Evolutionary conservation across 2,329 filamentous ascomycete species (phyloP).

Genomic region (Penicillium freii): DNA sequence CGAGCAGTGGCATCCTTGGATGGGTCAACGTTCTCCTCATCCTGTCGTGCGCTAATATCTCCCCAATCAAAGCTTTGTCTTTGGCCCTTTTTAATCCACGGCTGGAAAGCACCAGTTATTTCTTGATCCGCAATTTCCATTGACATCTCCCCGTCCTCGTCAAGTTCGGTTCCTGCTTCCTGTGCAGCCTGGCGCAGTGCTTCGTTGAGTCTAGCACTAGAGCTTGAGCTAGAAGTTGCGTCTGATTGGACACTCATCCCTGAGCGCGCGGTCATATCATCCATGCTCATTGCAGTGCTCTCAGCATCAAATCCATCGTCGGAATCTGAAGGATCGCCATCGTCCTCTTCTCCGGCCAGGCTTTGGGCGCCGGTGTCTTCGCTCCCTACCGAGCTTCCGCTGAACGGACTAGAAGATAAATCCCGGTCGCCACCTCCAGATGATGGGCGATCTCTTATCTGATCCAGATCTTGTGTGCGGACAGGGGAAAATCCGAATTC

Average conservation of each 20-base stretch:
- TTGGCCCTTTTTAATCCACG: slow-evolving; percentile 48
- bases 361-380: slow-evolving; percentile 45
- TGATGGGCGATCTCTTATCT: slow-evolving; percentile 48
- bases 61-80: slow-evolving; percentile 44
- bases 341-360: slow-evolving; percentile 42
- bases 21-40: slow-evolving; percentile 48
- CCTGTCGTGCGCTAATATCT: slow-evolving; percentile 42
- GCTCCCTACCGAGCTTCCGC: slow-evolving; percentile 54
- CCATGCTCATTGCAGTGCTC: slow-evolving; percentile 78
- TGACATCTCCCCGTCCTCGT: slow-evolving; percentile 67
- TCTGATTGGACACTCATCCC: slow-evolving; percentile 60
- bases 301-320: slow-evolving; percentile 57
- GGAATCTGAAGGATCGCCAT: slow-evolving; percentile 48
- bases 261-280: slow-evolving; percentile 71
- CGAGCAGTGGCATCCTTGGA: slow-evolving; percentile 21
- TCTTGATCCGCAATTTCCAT: slow-evolving; percentile 72
- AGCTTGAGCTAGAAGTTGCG: slow-evolving; percentile 56
- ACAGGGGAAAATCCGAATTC: slow-evolving; percentile 60
- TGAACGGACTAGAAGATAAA: slow-evolving; percentile 76
- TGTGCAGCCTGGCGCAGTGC: slow-evolving; percentile 72
- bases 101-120: slow-evolving; percentile 50
- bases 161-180: slow-evolving; percentile 71
- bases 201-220: slow-evolving; percentile 72
- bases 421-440: slow-evolving; percentile 51
- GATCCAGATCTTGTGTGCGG: slow-evolving; percentile 63